Evolutionary conservation across 2,329 filamentous ascomycete genomes (phyloP), one percentile per base, ranked within the genome.

Genomic region (Diaporthe batatas): DNA sequence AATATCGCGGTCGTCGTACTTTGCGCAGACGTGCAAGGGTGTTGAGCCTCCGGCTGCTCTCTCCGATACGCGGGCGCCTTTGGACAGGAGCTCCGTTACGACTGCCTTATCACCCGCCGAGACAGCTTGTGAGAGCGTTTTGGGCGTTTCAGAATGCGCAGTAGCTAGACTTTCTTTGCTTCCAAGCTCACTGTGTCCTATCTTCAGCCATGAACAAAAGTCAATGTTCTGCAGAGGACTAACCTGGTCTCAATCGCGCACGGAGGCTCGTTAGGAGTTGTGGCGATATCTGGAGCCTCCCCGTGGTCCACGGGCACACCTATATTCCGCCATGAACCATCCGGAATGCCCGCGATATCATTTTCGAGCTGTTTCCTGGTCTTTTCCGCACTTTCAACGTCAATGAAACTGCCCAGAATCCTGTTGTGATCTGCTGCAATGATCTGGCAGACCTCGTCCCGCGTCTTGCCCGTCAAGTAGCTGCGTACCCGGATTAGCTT

Each of bases 61-160:
- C 21, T 65, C 59, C 4, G 59, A 34, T 3, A 65, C 59, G 25
- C 59, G 59, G 12, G 59, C 59, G 21, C 59, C 59, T 1, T 51
- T 51, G 42, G 44, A 34, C 6, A 65, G 44, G 21, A 65, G 59
- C 3, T 51, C 29, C 10, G 32, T 51, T 11, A 65, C 59, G 49
- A 42, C 59, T 18, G 25, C 59, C n/a, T 65, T 65, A 11, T 65
- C 59, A 14, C 59, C 59, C n/a, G 44, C 44, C 11, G 59, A 49
- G 1, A 36, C 59, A 1, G 59, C 59, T 49, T 65, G 59, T 6
- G 49, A 12, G 44, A 65, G 59, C 2, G 42, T n/a, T 12, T 25
- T 65, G 0, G 42, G 59, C 14, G 42, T 65, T 49, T 51, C 42
- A 32, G 59, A 10, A 23, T 29, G 49, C 16, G 42, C 12, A 23